These are phyloP conservation scores for Pyrrhoderma noxium DNA, from an alignment of 1,284 basidiomycete genomes.

Conservation along the genomic window DNA sequence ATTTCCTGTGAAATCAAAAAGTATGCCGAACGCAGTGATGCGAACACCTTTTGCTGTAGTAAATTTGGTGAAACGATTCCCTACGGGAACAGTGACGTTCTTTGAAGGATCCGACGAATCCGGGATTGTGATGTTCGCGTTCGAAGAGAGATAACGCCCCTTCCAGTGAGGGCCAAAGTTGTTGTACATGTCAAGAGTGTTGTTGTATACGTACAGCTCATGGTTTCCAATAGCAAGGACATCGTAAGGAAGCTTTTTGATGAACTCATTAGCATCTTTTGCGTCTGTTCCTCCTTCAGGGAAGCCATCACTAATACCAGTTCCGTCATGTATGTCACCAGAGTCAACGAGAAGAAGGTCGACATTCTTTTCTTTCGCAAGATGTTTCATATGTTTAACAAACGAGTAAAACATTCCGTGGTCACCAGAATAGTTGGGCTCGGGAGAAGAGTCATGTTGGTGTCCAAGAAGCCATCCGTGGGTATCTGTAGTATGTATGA, in stretches of 20 bases:
- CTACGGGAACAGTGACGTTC: constrained; percentile 52
- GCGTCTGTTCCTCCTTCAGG: constrained; percentile 64
- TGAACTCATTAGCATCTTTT: constrained; percentile 68
- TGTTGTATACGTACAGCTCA: constrained; percentile 75
- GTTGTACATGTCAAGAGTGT: constrained; percentile 69
- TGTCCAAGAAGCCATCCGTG: constrained; percentile 79
- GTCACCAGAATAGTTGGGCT: constrained; percentile 65
- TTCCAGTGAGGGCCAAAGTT: constrained; percentile 68
- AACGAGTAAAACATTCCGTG: constrained; percentile 80
- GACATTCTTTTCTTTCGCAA: constrained; percentile 55
- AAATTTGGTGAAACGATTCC: constrained; percentile 68
- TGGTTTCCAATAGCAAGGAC: constrained; percentile 85
- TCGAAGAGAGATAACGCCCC: constrained; percentile 76
- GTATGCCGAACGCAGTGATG: constrained; percentile 75
- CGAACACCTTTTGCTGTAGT: constrained; percentile 51
- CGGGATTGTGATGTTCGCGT: constrained; percentile 74
- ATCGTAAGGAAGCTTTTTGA: constrained; percentile 75
- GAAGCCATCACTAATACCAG: constrained; percentile 67
- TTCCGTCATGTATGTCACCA: constrained; percentile 79
- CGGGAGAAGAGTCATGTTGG: constrained; percentile 59
- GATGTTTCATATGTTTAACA: constrained; percentile 71
- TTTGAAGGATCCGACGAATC: constrained; percentile 33
- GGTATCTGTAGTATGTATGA: constrained; percentile 76
- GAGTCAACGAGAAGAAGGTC: constrained; percentile 68
- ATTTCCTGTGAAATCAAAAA: constrained; percentile 67